Percentiles rank a stretch among this genome's conserved stretches.
Conservation (phyloP, 202 grass and related monocot genomes). For the Hordeum pubiflorum region DNA sequence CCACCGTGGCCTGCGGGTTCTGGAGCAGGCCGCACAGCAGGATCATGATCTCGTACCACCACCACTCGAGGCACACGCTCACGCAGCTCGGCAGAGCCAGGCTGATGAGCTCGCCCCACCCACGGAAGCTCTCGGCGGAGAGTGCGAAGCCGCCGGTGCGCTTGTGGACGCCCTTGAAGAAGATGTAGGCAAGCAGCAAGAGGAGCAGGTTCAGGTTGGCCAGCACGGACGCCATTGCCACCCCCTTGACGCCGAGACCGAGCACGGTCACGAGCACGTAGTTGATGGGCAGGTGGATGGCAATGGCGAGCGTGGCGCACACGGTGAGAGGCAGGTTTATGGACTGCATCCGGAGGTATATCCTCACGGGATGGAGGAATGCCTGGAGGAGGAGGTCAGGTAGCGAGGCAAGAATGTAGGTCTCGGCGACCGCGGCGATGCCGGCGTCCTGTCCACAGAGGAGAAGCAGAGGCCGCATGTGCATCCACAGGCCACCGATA, state of each 20-base stretch:
- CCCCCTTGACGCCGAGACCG: conserved; percentile 57
- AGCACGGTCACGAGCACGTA: conserved; percentile 59
- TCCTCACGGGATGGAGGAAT: conserved; percentile 74
- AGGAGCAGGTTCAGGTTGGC: conserved; percentile 76
- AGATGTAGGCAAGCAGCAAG: conserved; percentile 58
- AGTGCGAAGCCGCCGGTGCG: conserved; percentile 56
- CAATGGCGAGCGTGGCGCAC: conserved; percentile 66
- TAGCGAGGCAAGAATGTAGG: conserved; percentile 71
- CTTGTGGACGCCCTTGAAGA: conserved; percentile 43
- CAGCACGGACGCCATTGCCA: conserved; percentile 69
- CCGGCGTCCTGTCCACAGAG: conserved; percentile 60
- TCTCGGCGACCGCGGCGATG: conserved; percentile 59
- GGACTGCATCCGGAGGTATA: conserved; percentile 77
- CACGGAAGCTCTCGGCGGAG: conserved; percentile 52
- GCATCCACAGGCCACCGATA: conserved; percentile 61
- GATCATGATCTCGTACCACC: conserved; percentile 99
- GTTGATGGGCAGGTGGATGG: conserved; percentile 77
- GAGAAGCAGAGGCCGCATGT: conserved; percentile 75
- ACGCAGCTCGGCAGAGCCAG: conserved; percentile 68
- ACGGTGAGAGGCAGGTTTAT: conserved; percentile 77
- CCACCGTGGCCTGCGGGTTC: conserved; percentile 78
- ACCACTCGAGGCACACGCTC: conserved; percentile 92
- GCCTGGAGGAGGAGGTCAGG: conserved; percentile 83
- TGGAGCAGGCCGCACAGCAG: conserved; percentile 74
- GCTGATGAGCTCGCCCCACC: conserved; percentile 52